Evolutionary conservation across 257 asterid species (phyloP).

Genomic region (Nicotiana undulata): DNA sequence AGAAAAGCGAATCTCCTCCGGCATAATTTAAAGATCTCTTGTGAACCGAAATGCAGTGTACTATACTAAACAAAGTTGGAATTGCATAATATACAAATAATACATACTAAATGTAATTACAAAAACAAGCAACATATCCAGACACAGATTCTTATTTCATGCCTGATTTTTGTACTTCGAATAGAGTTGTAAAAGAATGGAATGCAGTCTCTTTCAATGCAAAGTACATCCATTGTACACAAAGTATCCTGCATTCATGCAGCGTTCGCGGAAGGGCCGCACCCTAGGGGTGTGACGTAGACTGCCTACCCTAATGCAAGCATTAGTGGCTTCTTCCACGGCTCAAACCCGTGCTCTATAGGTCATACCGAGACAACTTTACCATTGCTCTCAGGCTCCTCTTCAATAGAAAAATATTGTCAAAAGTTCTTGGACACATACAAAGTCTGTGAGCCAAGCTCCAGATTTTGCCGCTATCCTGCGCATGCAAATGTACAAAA

Average conservation of each 20-base stretch:
- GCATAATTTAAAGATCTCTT: no score
- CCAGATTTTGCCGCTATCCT: slow-evolving; percentile 43
- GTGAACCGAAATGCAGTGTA: neutral
- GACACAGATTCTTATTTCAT: neutral
- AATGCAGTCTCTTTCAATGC: neutral
- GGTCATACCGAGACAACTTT: no score
- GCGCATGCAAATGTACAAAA: slow-evolving; percentile 10
- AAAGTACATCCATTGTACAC: neutral
- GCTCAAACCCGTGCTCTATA: no score
- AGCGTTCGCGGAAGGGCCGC: no score
- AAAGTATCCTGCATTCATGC: no score
- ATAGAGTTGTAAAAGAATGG: neutral
- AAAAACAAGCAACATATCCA: neutral
- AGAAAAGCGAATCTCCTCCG: no score
- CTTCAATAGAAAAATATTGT: neutral
- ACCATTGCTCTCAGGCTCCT: neutral
- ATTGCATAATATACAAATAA: neutral
- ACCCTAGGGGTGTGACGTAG: no score
- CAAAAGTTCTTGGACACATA: neutral
- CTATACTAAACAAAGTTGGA: neutral
- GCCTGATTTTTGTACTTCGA: neutral
- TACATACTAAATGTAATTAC: neutral
- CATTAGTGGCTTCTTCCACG: no score
- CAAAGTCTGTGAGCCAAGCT: slow-evolving; percentile 20
- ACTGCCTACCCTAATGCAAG: no score